Base-by-base conservation (phyloP, 2,329 filamentous ascomycete genomes). In the Xylaria multiplex region DNA sequence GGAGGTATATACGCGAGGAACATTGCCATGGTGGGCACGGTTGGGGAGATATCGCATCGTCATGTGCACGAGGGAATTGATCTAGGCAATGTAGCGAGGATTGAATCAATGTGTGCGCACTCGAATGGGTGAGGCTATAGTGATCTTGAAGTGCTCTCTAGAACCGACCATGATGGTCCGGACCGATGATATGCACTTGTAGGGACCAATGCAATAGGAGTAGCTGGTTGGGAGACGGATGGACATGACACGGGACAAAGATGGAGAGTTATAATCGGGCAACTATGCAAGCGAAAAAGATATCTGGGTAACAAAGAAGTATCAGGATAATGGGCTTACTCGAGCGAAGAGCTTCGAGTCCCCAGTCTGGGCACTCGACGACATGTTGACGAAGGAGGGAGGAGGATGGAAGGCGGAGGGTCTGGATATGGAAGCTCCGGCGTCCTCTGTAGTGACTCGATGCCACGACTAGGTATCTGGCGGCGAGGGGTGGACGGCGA, bases 341-440 rank as follows among this genome's bases (percentile, higher is more conserved):
- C 96, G 90, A 81, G 96, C 95, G 85, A 99, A 99, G 83, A 99
- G 90, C 88, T 97, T 98, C 83, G 96, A 97, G 89, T 98, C 96
- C 82, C 96, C 93, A 19, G 68, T 43, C 83, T 92, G 93, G 80
- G 89, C 82, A 69, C 83, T 82, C 68, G 84, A 82, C 75, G 86
- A 84, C 86, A 88, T 88, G 76, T 75, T 81, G 78, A 57, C 58
- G 24, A 57, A 62, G 46, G 45, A 46, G n/a, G 62, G 71, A 70
- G 71, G 64, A 56, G 63, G 61, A 59, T 55, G 52, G 66, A 58
- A 56, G 37, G 64, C 64, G 66, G 69, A 52, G 48, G 30, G 55
- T 2, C 60, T 69, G 55, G 68, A 65, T 69, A 59, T 60, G 65
- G 67, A 67, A 67, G 67, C 67, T 73, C 65, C 69, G 65, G 71